These are phyloP conservation scores for Kwoniella mangroviensis DNA, from an alignment of 768 basidiomycete species.

Conservation along the genomic window DNA sequence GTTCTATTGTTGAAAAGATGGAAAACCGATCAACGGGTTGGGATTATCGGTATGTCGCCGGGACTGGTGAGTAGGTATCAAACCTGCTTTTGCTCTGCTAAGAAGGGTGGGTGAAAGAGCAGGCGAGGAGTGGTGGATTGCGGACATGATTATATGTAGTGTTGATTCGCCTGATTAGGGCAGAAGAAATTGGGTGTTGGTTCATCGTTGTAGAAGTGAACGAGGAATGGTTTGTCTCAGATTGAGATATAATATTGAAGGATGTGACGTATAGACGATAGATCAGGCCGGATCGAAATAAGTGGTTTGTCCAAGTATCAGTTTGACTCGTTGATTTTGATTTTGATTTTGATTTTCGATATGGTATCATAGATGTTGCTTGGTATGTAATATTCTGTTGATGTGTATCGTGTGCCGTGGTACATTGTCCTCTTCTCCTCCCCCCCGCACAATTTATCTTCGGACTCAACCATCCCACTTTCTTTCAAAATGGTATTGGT, in stretches of 20 bases:
- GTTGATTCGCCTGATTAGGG: too few relatives aligned
- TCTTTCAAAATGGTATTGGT: slow-evolving; percentile 40
- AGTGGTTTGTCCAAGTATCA: slow-evolving; percentile 5
- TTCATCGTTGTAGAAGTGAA: too few relatives aligned
- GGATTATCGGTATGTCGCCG: background rate
- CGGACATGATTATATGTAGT: background rate
- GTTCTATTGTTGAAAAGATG: background rate
- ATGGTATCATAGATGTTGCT: too few relatives aligned
- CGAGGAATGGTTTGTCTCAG: background rate
- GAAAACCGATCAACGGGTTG: background rate
- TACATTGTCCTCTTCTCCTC: too few relatives aligned
- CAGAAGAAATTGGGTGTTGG: too few relatives aligned
- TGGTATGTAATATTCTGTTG: background rate
- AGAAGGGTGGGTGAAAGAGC: background rate
- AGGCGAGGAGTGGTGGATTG: background rate
- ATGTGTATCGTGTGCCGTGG: background rate
- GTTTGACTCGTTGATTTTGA: background rate
- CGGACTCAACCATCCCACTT: too few relatives aligned
- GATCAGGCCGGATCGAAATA: slow-evolving; percentile 10
- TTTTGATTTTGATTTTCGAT: too few relatives aligned
- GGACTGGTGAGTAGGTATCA: slow-evolving; percentile 15
- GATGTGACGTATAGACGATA: background rate
- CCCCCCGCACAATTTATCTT: too few relatives aligned
- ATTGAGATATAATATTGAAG: background rate
- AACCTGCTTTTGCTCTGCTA: background rate